A percentile compares a stretch with the other conserved stretches of the same genome.
phyloP scores from a whole-genome alignment of 2,329 filamentous ascomycete species.

The Botrytis deweyae region DNA sequence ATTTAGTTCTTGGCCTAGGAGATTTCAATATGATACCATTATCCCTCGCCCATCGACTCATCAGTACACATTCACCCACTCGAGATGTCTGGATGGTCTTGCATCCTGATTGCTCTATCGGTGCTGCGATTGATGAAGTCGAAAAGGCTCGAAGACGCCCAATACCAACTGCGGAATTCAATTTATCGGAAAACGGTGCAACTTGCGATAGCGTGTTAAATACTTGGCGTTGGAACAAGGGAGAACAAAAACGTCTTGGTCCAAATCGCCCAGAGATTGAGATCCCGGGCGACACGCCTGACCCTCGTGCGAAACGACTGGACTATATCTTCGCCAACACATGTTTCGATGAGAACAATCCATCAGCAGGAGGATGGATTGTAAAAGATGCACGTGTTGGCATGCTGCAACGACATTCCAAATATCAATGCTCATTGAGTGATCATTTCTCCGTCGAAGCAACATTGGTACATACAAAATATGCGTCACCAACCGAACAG shows the following conservation, averaged over 20 bases:
- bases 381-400: constrained; percentile 71
- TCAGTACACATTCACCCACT: constrained; percentile 75
- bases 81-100: constrained; percentile 81
- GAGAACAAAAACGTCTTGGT: constrained; percentile 64
- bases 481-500: constrained; percentile 24
- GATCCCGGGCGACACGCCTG: constrained; percentile 64
- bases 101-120: constrained; percentile 80
- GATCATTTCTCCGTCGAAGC: constrained; percentile 93
- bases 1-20: constrained; percentile 81
- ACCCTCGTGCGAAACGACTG: constrained; percentile 78
- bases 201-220: constrained; percentile 86
- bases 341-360: constrained; percentile 41
- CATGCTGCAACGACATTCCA: constrained; percentile 79
- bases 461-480: constrained; percentile 52
- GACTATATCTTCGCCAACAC: constrained; percentile 90
- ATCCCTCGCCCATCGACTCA: constrained; percentile 78
- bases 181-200: constrained; percentile 76
- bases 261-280: constrained; percentile 59
- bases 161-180: constrained; percentile 74
- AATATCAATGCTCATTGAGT: constrained; percentile 79
- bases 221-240: constrained; percentile 87
- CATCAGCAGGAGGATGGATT: constrained; percentile 55
- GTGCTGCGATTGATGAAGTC: constrained; percentile 64
- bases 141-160: constrained; percentile 66
- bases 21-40: constrained; percentile 97